These are phyloP conservation scores for Peterozyma toletana DNA, from an alignment of 805 yeast species.

Conservation along the genomic window DNA sequence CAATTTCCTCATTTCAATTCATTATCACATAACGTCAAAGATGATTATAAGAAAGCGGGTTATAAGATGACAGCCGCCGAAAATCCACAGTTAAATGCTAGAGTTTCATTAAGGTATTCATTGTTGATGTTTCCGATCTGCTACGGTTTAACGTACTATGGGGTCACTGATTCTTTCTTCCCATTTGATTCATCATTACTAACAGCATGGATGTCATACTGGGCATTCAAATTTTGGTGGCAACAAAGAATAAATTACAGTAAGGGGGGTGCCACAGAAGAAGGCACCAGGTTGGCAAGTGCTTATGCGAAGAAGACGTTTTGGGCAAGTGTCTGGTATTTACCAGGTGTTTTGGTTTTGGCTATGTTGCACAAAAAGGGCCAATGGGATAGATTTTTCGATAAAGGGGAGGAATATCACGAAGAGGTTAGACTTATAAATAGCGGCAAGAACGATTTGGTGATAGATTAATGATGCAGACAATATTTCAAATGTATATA, in stretches of 20 bases:
- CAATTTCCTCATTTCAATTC: conserved; percentile 98
- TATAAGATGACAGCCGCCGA: conserved; percentile 96
- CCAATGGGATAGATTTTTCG: conserved; percentile 75
- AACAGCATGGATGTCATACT: conserved; percentile 79
- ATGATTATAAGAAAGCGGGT: conserved; percentile 88
- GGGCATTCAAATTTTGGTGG: conserved; percentile 78
- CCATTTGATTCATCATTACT: conserved; percentile 73
- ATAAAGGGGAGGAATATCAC: not conserved
- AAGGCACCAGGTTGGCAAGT: conserved; percentile 55
- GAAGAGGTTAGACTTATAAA: not conserved
- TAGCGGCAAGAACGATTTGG: not conserved
- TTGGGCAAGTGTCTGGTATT: conserved; percentile 92
- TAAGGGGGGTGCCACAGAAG: conserved; percentile 27
- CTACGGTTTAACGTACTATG: conserved; percentile 69
- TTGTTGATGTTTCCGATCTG: conserved; percentile 93
- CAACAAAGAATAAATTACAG: conserved; percentile 65
- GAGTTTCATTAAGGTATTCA: conserved; percentile 89
- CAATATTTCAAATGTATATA: no score
- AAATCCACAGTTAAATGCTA: conserved; percentile 84
- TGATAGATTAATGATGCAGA: no score
- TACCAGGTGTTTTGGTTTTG: conserved; percentile 81
- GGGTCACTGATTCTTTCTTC: conserved; percentile 77
- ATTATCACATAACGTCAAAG: conserved; percentile 77
- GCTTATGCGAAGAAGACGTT: conserved; percentile 76
- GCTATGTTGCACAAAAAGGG: conserved; percentile 96